Base-by-base conservation (phyloP, 768 basidiomycete genomes). In the Lentinus brumalis region DNA sequence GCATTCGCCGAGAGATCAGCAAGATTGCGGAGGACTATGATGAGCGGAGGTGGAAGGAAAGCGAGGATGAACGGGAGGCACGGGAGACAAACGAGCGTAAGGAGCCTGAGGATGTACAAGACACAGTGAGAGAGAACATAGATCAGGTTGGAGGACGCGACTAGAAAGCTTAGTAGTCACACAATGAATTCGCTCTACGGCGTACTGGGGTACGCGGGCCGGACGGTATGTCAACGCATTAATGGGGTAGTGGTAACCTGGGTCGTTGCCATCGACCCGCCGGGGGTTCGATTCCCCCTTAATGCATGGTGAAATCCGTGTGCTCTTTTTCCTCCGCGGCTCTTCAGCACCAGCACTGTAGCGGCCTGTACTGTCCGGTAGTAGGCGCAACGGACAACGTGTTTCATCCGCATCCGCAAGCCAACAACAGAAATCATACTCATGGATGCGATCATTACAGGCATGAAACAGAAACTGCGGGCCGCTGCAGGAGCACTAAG, bases 21-120 rank as follows among this genome's bases (percentile, higher is more conserved):
- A 75, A 78, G 53, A 86, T 89, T 60, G 82, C 84, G 30, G 78
- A 82, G 64, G 87, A 89, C 70, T 88, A 89, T 59, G 84, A 86
- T 63, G 70, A 78, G 54, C 71, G 64, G 56, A 35, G 71, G 67
- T 64, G 63, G 40, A 71, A 76, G 18, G 72, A 72, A 35, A 45
- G 63, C 53, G 51, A 64, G 39, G 67, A 69, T 29, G 63, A 68
- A 53, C 56, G 62, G n/a, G 69, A 69, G 42, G 53, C 47, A 18
- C 47, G 59, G 14, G 64, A 67, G 35, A 39, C 49, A 8, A 45
- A 38, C 1, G 26, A 52, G 50, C 45, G 35, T 7, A 39, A 59
- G 18, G 59, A 63, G 46, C 30, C n/a, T 3, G 62, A 53, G 26
- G 60, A 53, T 10, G 60, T 47, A 16, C 29, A 50, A 38, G 50